Evolutionary conservation across 2,329 filamentous ascomycete species (phyloP).

Genomic region (Metarhizium sp.): DNA sequence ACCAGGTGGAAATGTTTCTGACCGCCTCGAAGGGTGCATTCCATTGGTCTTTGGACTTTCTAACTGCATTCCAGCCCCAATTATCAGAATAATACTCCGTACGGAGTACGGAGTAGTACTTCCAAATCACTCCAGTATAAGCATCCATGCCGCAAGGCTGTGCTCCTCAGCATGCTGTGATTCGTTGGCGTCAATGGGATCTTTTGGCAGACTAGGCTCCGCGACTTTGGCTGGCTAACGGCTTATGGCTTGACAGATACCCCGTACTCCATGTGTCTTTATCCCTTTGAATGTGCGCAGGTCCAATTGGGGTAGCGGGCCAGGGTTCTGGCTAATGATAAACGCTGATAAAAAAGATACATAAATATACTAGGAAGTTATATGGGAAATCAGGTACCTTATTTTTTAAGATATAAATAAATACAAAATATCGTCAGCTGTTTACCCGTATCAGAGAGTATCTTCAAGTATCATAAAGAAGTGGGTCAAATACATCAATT

Average conservation of each 20-base stretch:
- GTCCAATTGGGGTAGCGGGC: too few species aligned
- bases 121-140: neutral
- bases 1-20: conserved; percentile 1
- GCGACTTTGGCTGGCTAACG: neutral
- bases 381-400: too few species aligned
- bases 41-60: neutral
- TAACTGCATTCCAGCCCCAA: neutral
- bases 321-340: too few species aligned
- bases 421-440: too few species aligned
- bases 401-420: too few species aligned
- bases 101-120: too few species aligned
- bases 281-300: too few species aligned
- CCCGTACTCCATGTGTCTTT: too few species aligned
- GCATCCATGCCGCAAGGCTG: neutral
- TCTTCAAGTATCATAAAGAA: too few species aligned
- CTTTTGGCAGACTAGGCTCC: neutral
- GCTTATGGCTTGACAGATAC: neutral
- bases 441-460: too few species aligned
- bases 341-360: neutral
- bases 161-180: neutral
- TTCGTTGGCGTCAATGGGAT: neutral
- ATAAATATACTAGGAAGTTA: too few species aligned
- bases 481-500: too few species aligned
- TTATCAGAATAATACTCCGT: neutral
- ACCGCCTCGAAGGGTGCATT: neutral